Conservation (phyloP, 2,329 filamentous ascomycete species). For the Diplodia seriata region DNA sequence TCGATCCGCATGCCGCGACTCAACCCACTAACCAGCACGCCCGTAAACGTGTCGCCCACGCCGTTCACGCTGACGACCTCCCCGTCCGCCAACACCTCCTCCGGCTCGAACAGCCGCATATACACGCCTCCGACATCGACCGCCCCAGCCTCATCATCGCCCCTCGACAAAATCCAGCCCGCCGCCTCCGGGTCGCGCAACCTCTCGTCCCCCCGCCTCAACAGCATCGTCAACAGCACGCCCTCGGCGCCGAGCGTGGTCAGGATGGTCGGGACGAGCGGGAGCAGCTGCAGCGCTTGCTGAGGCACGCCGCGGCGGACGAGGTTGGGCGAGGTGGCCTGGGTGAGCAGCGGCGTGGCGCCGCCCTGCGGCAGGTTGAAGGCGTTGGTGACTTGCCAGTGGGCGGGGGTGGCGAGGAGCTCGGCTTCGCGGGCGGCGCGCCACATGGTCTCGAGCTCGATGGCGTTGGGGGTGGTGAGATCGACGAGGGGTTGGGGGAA, state of each 20-base stretch:
- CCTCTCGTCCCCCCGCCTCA: constrained; percentile 71
- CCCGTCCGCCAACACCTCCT: constrained; percentile 63
- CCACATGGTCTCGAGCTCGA: constrained; percentile 84
- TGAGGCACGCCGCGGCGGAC: constrained; percentile 84
- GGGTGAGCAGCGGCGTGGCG: constrained; percentile 73
- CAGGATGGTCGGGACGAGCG: constrained; percentile 83
- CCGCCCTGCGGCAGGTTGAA: constrained; percentile 75
- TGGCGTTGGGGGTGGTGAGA: constrained; percentile 80
- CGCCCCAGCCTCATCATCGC: constrained; percentile 57
- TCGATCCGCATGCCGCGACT: constrained; percentile 62
- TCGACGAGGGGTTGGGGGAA: constrained; percentile 72
- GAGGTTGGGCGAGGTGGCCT: constrained; percentile 69
- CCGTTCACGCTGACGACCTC: constrained; percentile 91
- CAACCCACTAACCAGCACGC: constrained; percentile 80
- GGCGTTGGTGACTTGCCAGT: constrained; percentile 82
- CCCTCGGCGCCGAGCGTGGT: constrained; percentile 82
- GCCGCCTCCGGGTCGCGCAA: constrained; percentile 68
- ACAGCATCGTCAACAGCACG: constrained; percentile 75
- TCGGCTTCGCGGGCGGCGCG: constrained; percentile 68
- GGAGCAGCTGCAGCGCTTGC: constrained; percentile 82
- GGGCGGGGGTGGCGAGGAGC: constrained; percentile 72
- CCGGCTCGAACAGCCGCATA: constrained; percentile 73
- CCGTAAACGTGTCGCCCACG: constrained; percentile 90
- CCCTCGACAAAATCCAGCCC: constrained; percentile 73
- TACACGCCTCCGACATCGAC: constrained; percentile 76